Conservation (phyloP, 2,329 filamentous ascomycete species). For the Ceratocystis smalleyi region DNA sequence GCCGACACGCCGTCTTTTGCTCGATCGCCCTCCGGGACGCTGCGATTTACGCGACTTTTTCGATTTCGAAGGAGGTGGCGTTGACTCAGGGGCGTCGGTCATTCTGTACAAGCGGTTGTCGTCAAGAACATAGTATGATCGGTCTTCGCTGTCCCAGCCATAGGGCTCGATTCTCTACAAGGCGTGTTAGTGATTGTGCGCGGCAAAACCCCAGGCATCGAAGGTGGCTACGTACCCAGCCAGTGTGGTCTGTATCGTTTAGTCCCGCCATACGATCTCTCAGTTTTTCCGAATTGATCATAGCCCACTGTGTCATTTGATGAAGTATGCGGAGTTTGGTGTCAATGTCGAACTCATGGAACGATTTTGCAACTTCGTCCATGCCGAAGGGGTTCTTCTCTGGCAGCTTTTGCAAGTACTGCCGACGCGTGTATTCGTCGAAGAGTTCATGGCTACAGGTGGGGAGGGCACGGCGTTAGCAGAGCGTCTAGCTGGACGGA, state of each 20-base stretch:
- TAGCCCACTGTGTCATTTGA: constrained; percentile 76
- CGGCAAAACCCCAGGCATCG: neutral
- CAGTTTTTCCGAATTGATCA: constrained; percentile 74
- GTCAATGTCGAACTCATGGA: constrained; percentile 67
- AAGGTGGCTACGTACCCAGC: constrained; percentile 50
- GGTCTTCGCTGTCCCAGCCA: constrained; percentile 78
- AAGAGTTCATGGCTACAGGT: constrained; percentile 60
- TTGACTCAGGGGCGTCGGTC: constrained; percentile 54
- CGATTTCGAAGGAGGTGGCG: constrained; percentile 51
- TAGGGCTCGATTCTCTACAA: constrained; percentile 58
- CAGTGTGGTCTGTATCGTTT: constrained; percentile 62
- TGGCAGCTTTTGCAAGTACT: constrained; percentile 71
- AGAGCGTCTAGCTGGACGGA: constrained; percentile 4
- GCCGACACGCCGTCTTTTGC: constrained; percentile 44
- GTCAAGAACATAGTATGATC: constrained; percentile 78
- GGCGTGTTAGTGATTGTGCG: neutral
- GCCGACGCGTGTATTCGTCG: constrained; percentile 80
- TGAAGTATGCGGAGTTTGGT: constrained; percentile 71
- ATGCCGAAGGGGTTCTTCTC: constrained; percentile 70
- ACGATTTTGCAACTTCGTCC: constrained; percentile 55
- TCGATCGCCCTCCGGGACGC: constrained; percentile 43
- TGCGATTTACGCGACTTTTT: constrained; percentile 37
- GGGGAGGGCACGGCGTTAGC: constrained; percentile 18
- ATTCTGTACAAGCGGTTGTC: constrained; percentile 85
- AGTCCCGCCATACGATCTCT: constrained; percentile 73